Conservation (phyloP, 257 asterid species). For the Lycium ferocissimum region DNA sequence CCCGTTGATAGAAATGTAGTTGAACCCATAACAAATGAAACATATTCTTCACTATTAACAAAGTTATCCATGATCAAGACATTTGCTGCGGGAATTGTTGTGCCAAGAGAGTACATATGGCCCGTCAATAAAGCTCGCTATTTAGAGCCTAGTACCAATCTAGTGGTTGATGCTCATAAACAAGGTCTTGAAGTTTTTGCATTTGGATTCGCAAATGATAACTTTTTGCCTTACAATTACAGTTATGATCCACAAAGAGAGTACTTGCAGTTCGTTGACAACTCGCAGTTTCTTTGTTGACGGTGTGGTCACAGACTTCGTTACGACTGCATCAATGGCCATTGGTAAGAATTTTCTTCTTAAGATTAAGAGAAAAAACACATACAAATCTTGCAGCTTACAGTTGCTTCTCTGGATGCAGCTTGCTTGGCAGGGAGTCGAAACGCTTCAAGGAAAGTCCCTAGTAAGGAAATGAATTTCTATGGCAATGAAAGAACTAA, state of each 20-base stretch:
- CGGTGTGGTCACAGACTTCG: conserved; percentile 80
- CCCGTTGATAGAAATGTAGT: conserved; percentile 38
- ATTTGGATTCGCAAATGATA: conserved; percentile 81
- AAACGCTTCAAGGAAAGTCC: conserved; percentile 56
- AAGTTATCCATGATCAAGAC: conserved; percentile 65
- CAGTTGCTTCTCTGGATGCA: conserved; percentile 42
- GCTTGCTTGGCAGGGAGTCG: conserved; percentile 67
- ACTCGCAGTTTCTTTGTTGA: conserved; percentile 82
- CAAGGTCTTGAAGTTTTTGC: conserved; percentile 73
- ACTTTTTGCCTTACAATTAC: conserved; percentile 68
- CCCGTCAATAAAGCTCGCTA: conserved; percentile 52
- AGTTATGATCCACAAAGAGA: conserved; percentile 86
- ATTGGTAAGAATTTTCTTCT: conserved; percentile 55
- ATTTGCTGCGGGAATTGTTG: conserved; percentile 77
- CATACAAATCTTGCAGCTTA: conserved; percentile 10
- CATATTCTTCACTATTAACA: conserved; percentile 57
- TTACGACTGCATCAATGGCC: conserved; percentile 84
- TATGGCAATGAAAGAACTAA: neutral
- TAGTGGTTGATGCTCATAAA: conserved; percentile 84
- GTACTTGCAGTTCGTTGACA: conserved; percentile 66
- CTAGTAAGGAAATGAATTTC: conserved; percentile 51
- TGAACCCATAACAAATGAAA: conserved; percentile 70
- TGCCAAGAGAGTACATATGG: conserved; percentile 87
- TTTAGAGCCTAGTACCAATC: conserved; percentile 66
- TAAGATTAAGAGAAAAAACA: neutral